phyloP scores from a whole-genome alignment of 257 asterid species.

The Capsicum rhomboideum region DNA sequence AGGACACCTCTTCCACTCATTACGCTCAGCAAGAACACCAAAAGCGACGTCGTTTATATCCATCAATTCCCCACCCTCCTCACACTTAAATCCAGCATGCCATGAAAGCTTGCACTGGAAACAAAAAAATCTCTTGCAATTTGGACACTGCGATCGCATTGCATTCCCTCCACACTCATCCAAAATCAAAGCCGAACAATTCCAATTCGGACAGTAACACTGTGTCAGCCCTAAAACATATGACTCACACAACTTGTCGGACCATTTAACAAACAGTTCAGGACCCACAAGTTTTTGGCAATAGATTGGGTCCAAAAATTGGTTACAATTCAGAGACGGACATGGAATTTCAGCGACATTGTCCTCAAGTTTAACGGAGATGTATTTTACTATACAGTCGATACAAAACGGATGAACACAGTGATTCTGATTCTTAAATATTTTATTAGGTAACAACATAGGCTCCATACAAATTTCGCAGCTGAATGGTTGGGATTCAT shows the following conservation, averaged over 20 bases:
- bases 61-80: constrained; percentile 34
- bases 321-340: constrained; percentile 44
- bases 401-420: constrained; percentile 57
- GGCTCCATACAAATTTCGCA: constrained; percentile 27
- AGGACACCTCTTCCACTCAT: constrained; percentile 7
- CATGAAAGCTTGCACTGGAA: constrained; percentile 43
- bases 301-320: constrained; percentile 42
- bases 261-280: constrained; percentile 48
- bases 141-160: constrained; percentile 43
- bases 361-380: constrained; percentile 47
- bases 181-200: constrained; percentile 46
- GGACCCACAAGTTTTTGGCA: constrained; percentile 32
- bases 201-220: constrained; percentile 51
- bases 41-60: constrained; percentile 11
- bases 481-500: neutral
- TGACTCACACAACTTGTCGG: constrained; percentile 51
- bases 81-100: constrained; percentile 54
- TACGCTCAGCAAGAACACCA: neutral
- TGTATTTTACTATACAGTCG: constrained; percentile 55
- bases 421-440: neutral
- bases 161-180: constrained; percentile 60
- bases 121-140: constrained; percentile 45
- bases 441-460: neutral
- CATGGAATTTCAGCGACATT: constrained; percentile 36
- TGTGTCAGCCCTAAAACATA: constrained; percentile 20